Conservation (phyloP, 2,329 filamentous ascomycete species). For the Neofusicoccum cordaticola region DNA sequence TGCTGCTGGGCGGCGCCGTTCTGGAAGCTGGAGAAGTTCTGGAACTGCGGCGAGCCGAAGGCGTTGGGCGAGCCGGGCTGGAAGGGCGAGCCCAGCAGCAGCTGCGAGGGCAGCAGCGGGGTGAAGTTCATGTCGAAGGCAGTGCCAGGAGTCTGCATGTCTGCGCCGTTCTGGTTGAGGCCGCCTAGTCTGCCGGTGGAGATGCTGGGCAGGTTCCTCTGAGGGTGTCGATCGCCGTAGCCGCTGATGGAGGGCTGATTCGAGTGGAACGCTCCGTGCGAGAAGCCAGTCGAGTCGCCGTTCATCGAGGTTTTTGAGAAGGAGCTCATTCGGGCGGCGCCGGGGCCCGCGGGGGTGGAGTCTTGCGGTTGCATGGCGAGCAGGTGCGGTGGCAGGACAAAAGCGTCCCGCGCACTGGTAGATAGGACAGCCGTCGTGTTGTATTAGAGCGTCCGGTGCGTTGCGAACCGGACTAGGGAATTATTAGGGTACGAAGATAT, state of each 20-base stretch:
- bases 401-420: conserved; percentile 74
- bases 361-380: conserved; percentile 90
- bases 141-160: conserved; percentile 82
- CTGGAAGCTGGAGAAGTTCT: conserved; percentile 70
- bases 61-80: conserved; percentile 89
- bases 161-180: conserved; percentile 58
- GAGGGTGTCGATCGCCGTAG: conserved; percentile 82
- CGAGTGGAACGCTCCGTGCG: conserved; percentile 85
- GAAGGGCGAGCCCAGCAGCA: conserved; percentile 93
- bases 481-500: conserved; percentile 15
- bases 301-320: conserved; percentile 72
- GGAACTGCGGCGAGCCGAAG: conserved; percentile 89
- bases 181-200: conserved; percentile 72
- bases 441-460: conserved; percentile 57
- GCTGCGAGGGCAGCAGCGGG: conserved; percentile 86
- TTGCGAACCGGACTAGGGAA: conserved; percentile 39
- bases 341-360: conserved; percentile 58
- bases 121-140: conserved; percentile 99
- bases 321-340: conserved; percentile 56
- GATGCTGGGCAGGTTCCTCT: conserved; percentile 87
- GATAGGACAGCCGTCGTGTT: conserved; percentile 80
- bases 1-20: conserved; percentile 59
- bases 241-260: conserved; percentile 70
- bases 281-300: conserved; percentile 79
- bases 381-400: conserved; percentile 78